Percentiles rank a stretch among this genome's conserved stretches.
These are phyloP conservation scores for Raphanus hybrid DNA, from an alignment of 441 rosid species.

Conservation along the genomic window DNA sequence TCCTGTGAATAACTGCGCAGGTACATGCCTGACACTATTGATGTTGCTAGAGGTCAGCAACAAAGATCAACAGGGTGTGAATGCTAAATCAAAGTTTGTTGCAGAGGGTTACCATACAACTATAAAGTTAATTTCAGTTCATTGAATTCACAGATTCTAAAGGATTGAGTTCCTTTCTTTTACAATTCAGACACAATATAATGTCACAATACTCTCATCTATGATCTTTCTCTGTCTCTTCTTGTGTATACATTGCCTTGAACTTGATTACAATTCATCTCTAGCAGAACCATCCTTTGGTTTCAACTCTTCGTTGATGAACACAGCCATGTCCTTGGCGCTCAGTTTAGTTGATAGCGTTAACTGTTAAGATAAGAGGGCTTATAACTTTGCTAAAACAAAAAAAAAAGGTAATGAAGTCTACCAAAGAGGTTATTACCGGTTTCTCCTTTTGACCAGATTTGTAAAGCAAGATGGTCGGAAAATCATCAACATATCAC, in stretches of 20 bases:
- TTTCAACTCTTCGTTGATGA: constrained; percentile 57
- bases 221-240: constrained; percentile 2
- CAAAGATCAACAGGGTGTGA: constrained; percentile 77
- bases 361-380: constrained; percentile 45
- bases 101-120: constrained; percentile 7
- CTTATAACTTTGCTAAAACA: not conserved
- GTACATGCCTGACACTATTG: constrained; percentile 76
- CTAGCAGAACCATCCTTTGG: constrained; percentile 48
- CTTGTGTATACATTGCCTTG: constrained; percentile 1
- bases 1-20: constrained; percentile 38
- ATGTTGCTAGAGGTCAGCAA: constrained; percentile 59
- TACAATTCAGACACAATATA: not conserved
- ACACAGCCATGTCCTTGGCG: constrained; percentile 63
- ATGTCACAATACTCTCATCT: constrained; percentile 26
- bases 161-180: not conserved
- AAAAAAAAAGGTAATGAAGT: no score
- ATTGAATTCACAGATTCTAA: constrained; percentile 14
- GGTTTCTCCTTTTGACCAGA: constrained; percentile 66
- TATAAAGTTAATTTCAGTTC: constrained; percentile 13
- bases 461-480: constrained; percentile 67
- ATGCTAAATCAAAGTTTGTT: constrained; percentile 45
- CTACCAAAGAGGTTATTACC: constrained; percentile 46
- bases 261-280: constrained; percentile 67
- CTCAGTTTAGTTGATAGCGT: constrained; percentile 61
- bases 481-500: constrained; percentile 51